Base-by-base conservation (phyloP, 768 basidiomycete genomes). In the Amanita rimosa region DNA sequence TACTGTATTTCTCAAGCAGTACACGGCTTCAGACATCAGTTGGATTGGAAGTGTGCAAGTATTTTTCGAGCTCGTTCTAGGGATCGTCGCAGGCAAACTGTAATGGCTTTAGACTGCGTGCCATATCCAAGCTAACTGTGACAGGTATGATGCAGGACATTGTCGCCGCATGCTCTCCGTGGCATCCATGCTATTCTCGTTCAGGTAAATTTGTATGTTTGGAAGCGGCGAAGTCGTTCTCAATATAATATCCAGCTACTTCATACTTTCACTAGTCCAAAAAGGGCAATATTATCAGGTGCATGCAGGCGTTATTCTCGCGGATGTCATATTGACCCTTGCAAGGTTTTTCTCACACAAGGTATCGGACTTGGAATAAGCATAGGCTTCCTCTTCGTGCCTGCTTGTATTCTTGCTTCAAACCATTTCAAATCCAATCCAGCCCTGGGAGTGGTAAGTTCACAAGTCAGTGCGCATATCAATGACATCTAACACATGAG, bases 301-400 rank as follows among this genome's bases (percentile, higher is more conserved):
- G 29, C 49, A 21, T 21, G 17, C 16, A 38, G 1, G 7, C 6
- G 13, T 14, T 10, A 4, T 4, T 40, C 9, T 39, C 14, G 19
- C n/a, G 19, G 16, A 11, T 33, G 19, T 36, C 13, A 46, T 10
- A 27, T 6, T 48, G 22, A n/a, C 35, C 6, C 29, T 24, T 13
- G n/a, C 45, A 58, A 72, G 61, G 57, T 68, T 13, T 73, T 75
- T 56, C 64, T 78, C 11, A 54, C 68, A 0, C 74, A 78, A 58
- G 74, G 69, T n/a, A 50, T 76, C 5, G 73, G 70, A 1, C 62
- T 70, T 38, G 76, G 76, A 1, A 55, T 75, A 5, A 68, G 67
- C 13, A 58, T 63, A 4, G 76, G 75, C 0, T 46, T 74, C 16
- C 57, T 70, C 14, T 73, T 67, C 50, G 56, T 72, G 6, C 76